Conservation (phyloP, 108 stramenopile genomes). For the Nitzschia palea region DNA sequence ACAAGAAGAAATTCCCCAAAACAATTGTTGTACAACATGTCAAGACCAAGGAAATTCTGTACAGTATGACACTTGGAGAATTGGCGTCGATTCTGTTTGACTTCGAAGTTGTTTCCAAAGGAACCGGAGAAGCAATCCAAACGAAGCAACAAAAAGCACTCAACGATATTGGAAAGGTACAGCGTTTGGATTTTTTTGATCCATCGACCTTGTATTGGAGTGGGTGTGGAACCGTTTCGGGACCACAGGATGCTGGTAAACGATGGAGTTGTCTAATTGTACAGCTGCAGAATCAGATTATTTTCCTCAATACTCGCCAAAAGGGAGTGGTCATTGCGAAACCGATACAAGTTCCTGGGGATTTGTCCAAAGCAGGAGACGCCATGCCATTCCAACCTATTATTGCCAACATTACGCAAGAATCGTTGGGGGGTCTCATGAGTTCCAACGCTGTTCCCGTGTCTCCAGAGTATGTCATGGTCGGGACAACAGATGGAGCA, state of each 20-base stretch:
- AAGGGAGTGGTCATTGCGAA: not conserved
- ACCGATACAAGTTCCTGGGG: not conserved
- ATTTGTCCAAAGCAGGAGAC: not conserved
- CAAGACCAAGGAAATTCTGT: conserved; percentile 21
- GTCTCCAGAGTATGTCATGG: conserved; percentile 25
- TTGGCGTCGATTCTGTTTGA: conserved; percentile 24
- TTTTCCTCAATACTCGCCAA: conserved; percentile 27
- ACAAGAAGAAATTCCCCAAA: conserved; percentile 9
- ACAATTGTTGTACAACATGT: conserved; percentile 42
- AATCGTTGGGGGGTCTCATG: conserved; percentile 1
- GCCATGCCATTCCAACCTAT: conserved; percentile 7
- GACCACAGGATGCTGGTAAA: not conserved
- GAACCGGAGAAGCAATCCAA: not conserved
- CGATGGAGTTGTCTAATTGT: conserved; percentile 36
- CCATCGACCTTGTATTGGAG: conserved; percentile 41
- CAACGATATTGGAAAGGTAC: conserved; percentile 34
- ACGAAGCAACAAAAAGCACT: conserved; percentile 16
- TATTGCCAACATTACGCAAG: conserved; percentile 4
- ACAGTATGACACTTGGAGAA: conserved; percentile 27
- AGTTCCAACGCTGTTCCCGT: conserved; percentile 38
- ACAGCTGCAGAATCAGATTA: conserved; percentile 26
- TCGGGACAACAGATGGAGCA: conserved; percentile 65
- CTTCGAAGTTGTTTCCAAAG: conserved; percentile 6
- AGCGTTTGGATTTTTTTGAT: conserved; percentile 42
- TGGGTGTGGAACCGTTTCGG: conserved; percentile 29